These are phyloP conservation scores for Lithocarpus polystachyus DNA, from an alignment of 306 rosid genomes.

Conservation along the genomic window DNA sequence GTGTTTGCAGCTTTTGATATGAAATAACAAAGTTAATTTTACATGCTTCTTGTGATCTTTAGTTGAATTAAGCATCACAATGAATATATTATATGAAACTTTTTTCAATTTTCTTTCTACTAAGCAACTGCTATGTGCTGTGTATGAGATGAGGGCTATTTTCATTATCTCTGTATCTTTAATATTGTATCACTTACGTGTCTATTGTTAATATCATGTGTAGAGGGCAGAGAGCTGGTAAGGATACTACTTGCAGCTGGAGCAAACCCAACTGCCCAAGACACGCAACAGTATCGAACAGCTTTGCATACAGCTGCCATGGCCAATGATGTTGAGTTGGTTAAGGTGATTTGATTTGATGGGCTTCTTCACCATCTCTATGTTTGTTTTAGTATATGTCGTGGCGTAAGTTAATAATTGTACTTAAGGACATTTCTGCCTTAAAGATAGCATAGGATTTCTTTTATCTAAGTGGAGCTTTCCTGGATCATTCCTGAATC, in stretches of 20 bases:
- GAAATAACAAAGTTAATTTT: not conserved
- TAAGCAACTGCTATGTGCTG: not conserved
- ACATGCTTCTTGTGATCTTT: not conserved
- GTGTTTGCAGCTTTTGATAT: not conserved
- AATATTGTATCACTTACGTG: not conserved
- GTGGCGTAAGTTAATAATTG: not conserved
- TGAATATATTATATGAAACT: not conserved
- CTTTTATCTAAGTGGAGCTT: too few relatives aligned
- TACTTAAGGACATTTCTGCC: not conserved
- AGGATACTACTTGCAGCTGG: conserved; percentile 80
- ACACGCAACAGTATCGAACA: conserved; percentile 83
- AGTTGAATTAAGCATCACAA: not conserved
- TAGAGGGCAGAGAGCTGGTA: conserved; percentile 96
- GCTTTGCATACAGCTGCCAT: conserved; percentile 94
- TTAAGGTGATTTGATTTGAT: conserved; percentile 52
- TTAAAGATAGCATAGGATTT: too few relatives aligned
- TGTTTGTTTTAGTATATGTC: not conserved
- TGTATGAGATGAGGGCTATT: not conserved
- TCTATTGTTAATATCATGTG: conserved; percentile 12
- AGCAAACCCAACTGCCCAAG: conserved; percentile 91
- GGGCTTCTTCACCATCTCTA: not conserved
- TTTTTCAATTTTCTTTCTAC: not conserved
- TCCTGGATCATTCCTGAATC: too few relatives aligned
- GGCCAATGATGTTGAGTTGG: conserved; percentile 90
- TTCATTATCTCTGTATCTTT: not conserved